Conservation (phyloP, 2,329 filamentous ascomycete species). For the Alternaria hordeiaustralica region DNA sequence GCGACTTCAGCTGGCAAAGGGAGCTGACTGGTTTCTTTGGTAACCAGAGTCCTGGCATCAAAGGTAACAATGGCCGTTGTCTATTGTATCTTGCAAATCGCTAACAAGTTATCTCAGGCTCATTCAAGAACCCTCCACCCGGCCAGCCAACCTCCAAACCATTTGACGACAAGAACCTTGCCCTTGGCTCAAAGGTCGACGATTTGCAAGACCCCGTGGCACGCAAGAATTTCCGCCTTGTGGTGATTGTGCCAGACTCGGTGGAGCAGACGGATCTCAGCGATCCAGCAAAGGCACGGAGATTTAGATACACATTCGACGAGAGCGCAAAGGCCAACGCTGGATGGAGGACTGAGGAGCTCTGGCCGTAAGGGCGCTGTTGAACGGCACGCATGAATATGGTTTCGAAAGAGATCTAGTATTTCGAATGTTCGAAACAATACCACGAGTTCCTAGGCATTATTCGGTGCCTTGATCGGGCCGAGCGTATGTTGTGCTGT, state of each 20-base stretch:
- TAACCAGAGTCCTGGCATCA: constrained; percentile 81
- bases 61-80: constrained; percentile 57
- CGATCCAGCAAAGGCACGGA: constrained; percentile 66
- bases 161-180: constrained; percentile 53
- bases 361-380: constrained; percentile 44
- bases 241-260: constrained; percentile 81
- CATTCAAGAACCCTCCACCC: constrained; percentile 65
- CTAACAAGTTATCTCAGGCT: constrained; percentile 55
- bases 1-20: constrained; percentile 75
- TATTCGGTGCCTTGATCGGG: background rate
- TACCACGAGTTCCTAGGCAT: background rate
- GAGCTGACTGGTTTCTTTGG: constrained; percentile 90
- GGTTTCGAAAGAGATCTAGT: background rate
- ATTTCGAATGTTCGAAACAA: background rate
- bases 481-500: background rate
- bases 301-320: constrained; percentile 72
- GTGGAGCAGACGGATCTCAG: constrained; percentile 78
- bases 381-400: background rate
- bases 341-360: constrained; percentile 63
- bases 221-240: constrained; percentile 79
- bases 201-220: constrained; percentile 74
- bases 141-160: constrained; percentile 55
- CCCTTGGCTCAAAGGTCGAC: constrained; percentile 69
- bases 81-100: background rate
- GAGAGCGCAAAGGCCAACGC: constrained; percentile 47